Evolutionary conservation across 495 filamentous ascomycete species (phyloP).

Genomic region (Rhypophila decipiens): DNA sequence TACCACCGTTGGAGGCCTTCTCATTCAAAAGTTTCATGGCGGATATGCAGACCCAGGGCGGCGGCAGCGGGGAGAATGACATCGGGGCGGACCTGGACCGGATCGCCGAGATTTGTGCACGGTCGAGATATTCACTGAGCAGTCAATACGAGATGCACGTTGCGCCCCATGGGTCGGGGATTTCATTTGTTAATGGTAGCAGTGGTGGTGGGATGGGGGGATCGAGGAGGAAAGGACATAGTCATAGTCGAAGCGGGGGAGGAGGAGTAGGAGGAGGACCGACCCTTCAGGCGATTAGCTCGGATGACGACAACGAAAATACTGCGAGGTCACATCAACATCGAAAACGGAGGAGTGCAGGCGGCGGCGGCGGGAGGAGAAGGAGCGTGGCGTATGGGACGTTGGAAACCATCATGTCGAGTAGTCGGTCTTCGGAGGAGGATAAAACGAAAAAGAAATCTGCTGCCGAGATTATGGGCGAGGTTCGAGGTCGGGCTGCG

Average conservation of each 20-base stretch:
- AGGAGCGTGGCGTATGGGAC: slow-evolving; percentile 46
- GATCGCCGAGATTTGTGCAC: slow-evolving; percentile 53
- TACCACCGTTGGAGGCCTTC: slow-evolving; percentile 51
- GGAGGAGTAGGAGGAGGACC: slow-evolving; percentile 21
- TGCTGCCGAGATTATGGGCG: slow-evolving; percentile 42
- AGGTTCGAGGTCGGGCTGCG: slow-evolving; percentile 40
- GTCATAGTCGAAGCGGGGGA: slow-evolving; percentile 6
- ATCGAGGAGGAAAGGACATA: slow-evolving; percentile 14
- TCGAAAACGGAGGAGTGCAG: slow-evolving; percentile 22
- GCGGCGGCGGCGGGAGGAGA: no score
- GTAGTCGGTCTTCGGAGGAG: slow-evolving; percentile 49
- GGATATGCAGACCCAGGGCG: slow-evolving; percentile 30
- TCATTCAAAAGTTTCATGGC: slow-evolving; percentile 53
- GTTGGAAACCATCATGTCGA: slow-evolving; percentile 52
- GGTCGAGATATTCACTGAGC: slow-evolving; percentile 47
- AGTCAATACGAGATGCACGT: slow-evolving; percentile 57
- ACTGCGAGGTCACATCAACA: slow-evolving; percentile 13
- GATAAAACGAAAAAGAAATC: slow-evolving; percentile 44
- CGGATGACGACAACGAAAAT: slow-evolving; percentile 38
- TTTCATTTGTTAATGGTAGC: slow-evolving; percentile 22
- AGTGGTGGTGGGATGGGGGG: slow-evolving; percentile 6
- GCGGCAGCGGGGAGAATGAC: slow-evolving; percentile 23
- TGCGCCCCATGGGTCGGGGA: slow-evolving; percentile 45
- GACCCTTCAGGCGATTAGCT: slow-evolving; percentile 43
- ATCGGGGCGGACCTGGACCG: slow-evolving; percentile 46